These are phyloP conservation scores for Lantana camara DNA, from an alignment of 257 asterid species.

Conservation along the genomic window DNA sequence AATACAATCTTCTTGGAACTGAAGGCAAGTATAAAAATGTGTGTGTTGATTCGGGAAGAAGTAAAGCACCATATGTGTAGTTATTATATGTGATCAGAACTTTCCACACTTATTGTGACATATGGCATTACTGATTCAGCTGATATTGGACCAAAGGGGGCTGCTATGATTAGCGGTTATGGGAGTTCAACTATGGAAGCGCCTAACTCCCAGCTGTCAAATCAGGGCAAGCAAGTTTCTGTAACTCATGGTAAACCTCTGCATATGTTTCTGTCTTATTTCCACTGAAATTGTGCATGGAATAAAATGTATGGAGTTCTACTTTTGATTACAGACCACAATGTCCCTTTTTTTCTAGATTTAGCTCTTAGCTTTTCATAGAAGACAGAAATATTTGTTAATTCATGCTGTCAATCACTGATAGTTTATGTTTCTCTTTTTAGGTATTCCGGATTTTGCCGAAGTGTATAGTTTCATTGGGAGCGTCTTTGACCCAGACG, in stretches of 20 bases:
- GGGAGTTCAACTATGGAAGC: constrained; percentile 51
- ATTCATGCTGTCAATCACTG: neutral
- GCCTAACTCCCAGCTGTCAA: constrained; percentile 42
- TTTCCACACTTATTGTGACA: constrained; percentile 45
- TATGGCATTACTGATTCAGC: constrained; percentile 61
- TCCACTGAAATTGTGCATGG: neutral
- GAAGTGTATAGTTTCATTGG: constrained; percentile 95
- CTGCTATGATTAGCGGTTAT: constrained; percentile 45
- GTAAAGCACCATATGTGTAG: neutral
- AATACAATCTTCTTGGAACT: constrained; percentile 52
- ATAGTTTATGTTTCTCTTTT: constrained; percentile 17
- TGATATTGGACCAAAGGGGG: constrained; percentile 73
- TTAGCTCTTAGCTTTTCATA: too few relatives aligned
- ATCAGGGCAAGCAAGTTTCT: constrained; percentile 57
- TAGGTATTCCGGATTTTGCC: constrained; percentile 94
- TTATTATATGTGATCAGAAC: constrained; percentile 18
- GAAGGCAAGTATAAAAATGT: constrained; percentile 56
- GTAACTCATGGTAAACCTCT: constrained; percentile 53
- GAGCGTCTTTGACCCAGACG: constrained; percentile 87
- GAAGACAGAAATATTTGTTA: too few relatives aligned
- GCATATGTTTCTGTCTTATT: constrained; percentile 14
- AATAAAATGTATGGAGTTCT: neutral
- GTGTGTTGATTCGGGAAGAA: constrained; percentile 1
- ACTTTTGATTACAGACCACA: neutral
- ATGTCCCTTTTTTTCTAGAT: neutral